These are phyloP conservation scores for Cladosporium sp. DNA, from an alignment of 2,329 filamentous ascomycete genomes.

Conservation along the genomic window DNA sequence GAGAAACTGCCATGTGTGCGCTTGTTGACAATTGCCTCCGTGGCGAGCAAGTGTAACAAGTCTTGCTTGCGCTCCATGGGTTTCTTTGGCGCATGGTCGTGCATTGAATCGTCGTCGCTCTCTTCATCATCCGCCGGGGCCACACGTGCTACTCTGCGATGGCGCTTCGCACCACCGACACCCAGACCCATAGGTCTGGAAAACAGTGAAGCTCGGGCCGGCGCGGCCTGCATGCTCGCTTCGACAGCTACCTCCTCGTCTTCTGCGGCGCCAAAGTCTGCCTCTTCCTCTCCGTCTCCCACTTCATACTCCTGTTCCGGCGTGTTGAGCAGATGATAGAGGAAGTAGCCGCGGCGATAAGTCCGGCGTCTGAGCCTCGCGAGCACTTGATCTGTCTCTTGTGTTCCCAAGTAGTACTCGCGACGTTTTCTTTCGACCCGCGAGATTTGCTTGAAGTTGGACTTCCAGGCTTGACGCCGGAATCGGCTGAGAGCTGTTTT, in stretches of 20 bases:
- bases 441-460: constrained; percentile 36
- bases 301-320: constrained; percentile 3
- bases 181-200: background rate
- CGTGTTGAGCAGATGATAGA: constrained; percentile 48
- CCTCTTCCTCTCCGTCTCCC: constrained; percentile 45
- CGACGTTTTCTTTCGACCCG: constrained; percentile 47
- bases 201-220: background rate
- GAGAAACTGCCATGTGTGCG: constrained; percentile 53
- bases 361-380: constrained; percentile 3
- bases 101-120: constrained; percentile 42
- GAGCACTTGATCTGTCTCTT: constrained; percentile 2
- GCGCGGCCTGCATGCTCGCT: background rate
- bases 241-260: background rate
- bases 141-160: background rate
- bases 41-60: constrained; percentile 58
- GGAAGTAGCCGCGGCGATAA: constrained; percentile 50
- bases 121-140: constrained; percentile 38
- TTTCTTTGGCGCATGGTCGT: constrained; percentile 40
- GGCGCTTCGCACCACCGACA: constrained; percentile 1
- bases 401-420: constrained; percentile 46
- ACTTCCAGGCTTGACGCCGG: constrained; percentile 46
- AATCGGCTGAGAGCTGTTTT: constrained; percentile 46
- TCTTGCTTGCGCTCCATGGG: constrained; percentile 56
- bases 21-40: constrained; percentile 57
- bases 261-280: constrained; percentile 35